Evolutionary conservation across 2,329 filamentous ascomycete genomes (phyloP).

Genomic region (Cryphonectria naterciae): DNA sequence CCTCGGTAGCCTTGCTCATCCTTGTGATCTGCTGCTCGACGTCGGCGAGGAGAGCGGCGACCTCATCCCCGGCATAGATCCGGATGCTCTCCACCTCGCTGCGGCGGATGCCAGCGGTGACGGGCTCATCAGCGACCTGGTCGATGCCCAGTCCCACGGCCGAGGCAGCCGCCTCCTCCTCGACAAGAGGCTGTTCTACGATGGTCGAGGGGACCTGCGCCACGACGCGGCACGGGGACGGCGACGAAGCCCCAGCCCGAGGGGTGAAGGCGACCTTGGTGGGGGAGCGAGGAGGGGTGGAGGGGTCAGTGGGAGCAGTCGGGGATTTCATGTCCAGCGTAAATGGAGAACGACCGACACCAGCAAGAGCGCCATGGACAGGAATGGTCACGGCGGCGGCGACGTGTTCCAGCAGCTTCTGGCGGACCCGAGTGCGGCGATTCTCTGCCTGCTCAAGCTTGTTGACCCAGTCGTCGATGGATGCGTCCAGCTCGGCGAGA

Average conservation of each 20-base stretch:
- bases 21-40: slow-evolving; percentile 65
- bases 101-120: slow-evolving; percentile 36
- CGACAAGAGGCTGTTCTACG: slow-evolving; percentile 53
- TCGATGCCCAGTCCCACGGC: slow-evolving; percentile 33
- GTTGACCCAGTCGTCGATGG: slow-evolving; percentile 79
- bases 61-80: slow-evolving; percentile 69
- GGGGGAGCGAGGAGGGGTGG: slow-evolving; percentile 64
- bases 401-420: slow-evolving; percentile 82
- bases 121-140: slow-evolving; percentile 30
- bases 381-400: slow-evolving; percentile 68
- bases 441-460: slow-evolving; percentile 85
- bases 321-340: slow-evolving; percentile 44
- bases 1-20: slow-evolving; percentile 43
- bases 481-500: slow-evolving; percentile 73
- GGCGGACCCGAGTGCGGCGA: slow-evolving; percentile 72
- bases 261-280: slow-evolving; percentile 46
- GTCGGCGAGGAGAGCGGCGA: slow-evolving; percentile 68
- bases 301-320: slow-evolving; percentile 47
- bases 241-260: slow-evolving; percentile 41
- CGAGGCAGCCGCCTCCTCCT: slow-evolving; percentile 48
- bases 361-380: slow-evolving; percentile 37
- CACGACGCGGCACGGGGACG: slow-evolving; percentile 56
- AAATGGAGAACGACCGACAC: slow-evolving; percentile 48
- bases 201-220: slow-evolving; percentile 62
- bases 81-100: slow-evolving; percentile 66